These are phyloP conservation scores for Ceratocystis eucalypticola DNA, from an alignment of 2,329 filamentous ascomycete species.

Conservation along the genomic window DNA sequence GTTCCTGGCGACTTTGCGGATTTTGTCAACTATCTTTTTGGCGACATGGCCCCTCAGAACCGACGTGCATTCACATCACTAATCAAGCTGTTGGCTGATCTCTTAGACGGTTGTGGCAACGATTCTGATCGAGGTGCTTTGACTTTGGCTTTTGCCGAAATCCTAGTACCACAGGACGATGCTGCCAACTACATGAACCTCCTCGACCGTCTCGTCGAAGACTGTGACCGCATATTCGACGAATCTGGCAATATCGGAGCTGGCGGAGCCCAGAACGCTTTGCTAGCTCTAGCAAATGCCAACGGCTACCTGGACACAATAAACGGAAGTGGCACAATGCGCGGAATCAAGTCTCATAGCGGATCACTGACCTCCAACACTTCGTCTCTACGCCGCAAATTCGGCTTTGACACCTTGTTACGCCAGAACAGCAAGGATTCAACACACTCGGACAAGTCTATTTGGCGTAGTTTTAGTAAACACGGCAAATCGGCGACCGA, in stretches of 20 bases:
- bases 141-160: constrained; percentile 76
- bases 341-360: constrained; percentile 48
- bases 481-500: constrained; percentile 19
- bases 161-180: constrained; percentile 49
- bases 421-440: constrained; percentile 59
- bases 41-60: constrained; percentile 55
- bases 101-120: constrained; percentile 80
- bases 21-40: constrained; percentile 50
- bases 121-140: constrained; percentile 81
- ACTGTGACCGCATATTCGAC: constrained; percentile 79
- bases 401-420: constrained; percentile 63
- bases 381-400: constrained; percentile 71
- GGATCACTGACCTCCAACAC: constrained; percentile 74
- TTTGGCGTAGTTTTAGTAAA: constrained; percentile 84
- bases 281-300: constrained; percentile 24
- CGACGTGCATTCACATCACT: constrained; percentile 68
- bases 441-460: constrained; percentile 33
- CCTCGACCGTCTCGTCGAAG: constrained; percentile 76
- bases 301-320: constrained; percentile 42
- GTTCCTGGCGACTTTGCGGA: constrained; percentile 61
- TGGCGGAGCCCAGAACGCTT: constrained; percentile 18
- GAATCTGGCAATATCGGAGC: constrained; percentile 28
- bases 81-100: constrained; percentile 71
- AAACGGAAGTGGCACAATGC: constrained; percentile 30
- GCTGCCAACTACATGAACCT: constrained; percentile 77